Conservation (phyloP, 2,329 filamentous ascomycete genomes). For the Aspergillus sp. region DNA sequence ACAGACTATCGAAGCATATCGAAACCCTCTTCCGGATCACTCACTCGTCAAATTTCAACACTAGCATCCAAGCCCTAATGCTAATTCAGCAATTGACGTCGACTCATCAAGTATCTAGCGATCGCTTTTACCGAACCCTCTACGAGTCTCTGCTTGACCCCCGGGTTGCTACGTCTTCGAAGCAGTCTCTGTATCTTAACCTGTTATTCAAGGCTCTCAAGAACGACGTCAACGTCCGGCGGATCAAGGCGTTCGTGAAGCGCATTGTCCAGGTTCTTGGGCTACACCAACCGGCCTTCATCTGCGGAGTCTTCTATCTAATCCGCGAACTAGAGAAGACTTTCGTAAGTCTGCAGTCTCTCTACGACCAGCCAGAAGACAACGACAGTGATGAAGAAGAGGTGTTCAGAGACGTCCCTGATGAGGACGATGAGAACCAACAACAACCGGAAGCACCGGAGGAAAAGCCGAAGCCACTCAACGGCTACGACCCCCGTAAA, state of each 20-base stretch:
- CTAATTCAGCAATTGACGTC: constrained; percentile 89
- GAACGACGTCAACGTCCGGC: constrained; percentile 82
- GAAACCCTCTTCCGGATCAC: constrained; percentile 95
- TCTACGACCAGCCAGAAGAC: constrained; percentile 79
- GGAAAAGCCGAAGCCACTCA: constrained; percentile 31
- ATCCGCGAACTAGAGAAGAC: constrained; percentile 75
- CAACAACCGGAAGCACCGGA: constrained; percentile 23
- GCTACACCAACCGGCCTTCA: constrained; percentile 87
- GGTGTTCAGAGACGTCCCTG: constrained; percentile 65
- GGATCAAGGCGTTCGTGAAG: constrained; percentile 95
- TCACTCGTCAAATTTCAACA: constrained; percentile 98
- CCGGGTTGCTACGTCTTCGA: constrained; percentile 82
- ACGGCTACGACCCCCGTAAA: constrained; percentile 80
- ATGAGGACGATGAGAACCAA: constrained; percentile 50
- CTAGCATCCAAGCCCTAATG: constrained; percentile 90
- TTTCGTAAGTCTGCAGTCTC: constrained; percentile 75
- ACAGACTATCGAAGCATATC: constrained; percentile 78
- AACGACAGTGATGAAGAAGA: constrained; percentile 70
- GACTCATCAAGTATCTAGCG: constrained; percentile 75
- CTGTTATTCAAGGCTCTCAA: constrained; percentile 85
- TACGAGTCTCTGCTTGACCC: constrained; percentile 95
- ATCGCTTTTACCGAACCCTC: constrained; percentile 90
- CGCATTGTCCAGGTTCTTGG: constrained; percentile 83
- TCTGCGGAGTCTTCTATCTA: constrained; percentile 89
- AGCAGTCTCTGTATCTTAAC: constrained; percentile 93